Conservation (phyloP, 768 basidiomycete genomes). For the Megacollybia marginata region DNA sequence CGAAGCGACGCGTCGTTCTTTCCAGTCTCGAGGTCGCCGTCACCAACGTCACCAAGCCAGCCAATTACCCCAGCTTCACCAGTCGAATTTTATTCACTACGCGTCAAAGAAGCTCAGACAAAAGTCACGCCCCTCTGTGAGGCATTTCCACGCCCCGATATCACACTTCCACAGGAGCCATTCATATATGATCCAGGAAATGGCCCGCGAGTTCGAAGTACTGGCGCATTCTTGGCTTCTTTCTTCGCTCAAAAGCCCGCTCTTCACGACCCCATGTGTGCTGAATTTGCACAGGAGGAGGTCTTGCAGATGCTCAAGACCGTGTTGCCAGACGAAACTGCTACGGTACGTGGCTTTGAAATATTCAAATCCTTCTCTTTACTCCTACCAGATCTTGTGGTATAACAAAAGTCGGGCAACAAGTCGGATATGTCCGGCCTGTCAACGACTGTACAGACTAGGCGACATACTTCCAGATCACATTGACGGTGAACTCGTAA, state of each 20-base stretch:
- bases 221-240: slow-evolving; percentile 57
- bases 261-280: slow-evolving; percentile 58
- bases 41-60: background rate
- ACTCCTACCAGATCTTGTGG: slow-evolving; percentile 55
- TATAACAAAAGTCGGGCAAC: slow-evolving; percentile 75
- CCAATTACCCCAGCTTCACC: background rate
- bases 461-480: slow-evolving; percentile 58
- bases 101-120: background rate
- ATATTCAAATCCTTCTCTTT: background rate
- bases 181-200: slow-evolving; percentile 75
- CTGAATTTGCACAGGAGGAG: slow-evolving; percentile 72
- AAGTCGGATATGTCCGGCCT: slow-evolving; percentile 72
- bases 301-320: slow-evolving; percentile 66
- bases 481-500: slow-evolving; percentile 10
- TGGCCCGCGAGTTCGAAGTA: slow-evolving; percentile 66
- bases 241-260: slow-evolving; percentile 63
- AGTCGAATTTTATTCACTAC: background rate
- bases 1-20: background rate
- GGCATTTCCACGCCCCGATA: slow-evolving; percentile 3
- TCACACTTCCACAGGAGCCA: slow-evolving; percentile 33
- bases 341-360: slow-evolving; percentile 44
- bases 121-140: no score
- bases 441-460: slow-evolving; percentile 62
- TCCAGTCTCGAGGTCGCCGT: background rate
- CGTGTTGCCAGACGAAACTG: slow-evolving; percentile 64